Base-by-base conservation (phyloP, 805 yeast genomes). In the Metschnikowia rubicola region DNA sequence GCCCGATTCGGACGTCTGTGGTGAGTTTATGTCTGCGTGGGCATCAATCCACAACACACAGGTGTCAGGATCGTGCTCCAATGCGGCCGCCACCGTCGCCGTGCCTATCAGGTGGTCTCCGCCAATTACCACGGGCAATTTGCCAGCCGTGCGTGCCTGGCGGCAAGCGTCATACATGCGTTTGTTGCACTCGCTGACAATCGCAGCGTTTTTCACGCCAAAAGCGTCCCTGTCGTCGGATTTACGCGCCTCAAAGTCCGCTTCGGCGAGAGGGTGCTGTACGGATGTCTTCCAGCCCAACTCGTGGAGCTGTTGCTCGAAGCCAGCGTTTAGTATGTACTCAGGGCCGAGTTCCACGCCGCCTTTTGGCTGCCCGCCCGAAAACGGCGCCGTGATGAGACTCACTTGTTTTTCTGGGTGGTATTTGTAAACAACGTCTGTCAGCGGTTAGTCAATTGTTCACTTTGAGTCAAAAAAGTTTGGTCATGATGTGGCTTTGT, bases 31-130 rank as follows among this genome's bases (percentile, higher is more conserved):
- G 66, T 92, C 99, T 15, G 98, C 97, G 66, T 92, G 99, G 0
- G 99, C 99, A 68, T 92, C 99, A 58, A 92, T 85, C 99, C 99
- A 92, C 52, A 92, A 64, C 35, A 92, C 74, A 60, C 96, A 90
- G 28, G 96, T 89, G 57, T 91, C 89, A 15, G 97, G 96, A 64
- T 85, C 74, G 54, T 80, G 78, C 13, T 79, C 80, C 52, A 89
- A 75, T 30, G 91, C 87, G 2, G 95, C 98, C 30, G 88, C 76
- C 32, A 92, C 85, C 9, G 97, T 90, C 41, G 96, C 96, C 59
- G 92, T 89, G 43, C 96, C 98, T 55, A 92, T 86, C 8, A 97
- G 89, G 66, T 92, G 99, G 68, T 92, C 99, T 44, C 99, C 99
- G 43, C 99, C 99, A 44, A 92, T 65, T 2, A 97, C 89, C 44